Evolutionary conservation across 768 basidiomycete genomes (phyloP).

Genomic region (Cubamyces sp.): DNA sequence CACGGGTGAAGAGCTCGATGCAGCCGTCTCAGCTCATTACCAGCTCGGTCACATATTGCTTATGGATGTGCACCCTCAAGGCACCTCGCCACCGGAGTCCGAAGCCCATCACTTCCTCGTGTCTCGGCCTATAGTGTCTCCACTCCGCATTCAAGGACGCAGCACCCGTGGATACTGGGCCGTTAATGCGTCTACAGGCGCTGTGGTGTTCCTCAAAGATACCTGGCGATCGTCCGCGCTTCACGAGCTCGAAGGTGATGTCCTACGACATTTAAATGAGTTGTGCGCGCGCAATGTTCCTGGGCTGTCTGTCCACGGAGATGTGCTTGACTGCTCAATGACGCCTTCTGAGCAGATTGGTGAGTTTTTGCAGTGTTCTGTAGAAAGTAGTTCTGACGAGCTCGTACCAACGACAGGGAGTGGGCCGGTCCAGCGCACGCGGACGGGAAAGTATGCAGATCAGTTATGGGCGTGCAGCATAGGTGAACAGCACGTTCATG

Average conservation of each 20-base stretch:
- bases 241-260: conserved; percentile 1
- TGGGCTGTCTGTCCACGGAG: background rate
- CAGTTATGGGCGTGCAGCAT: background rate
- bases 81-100: background rate
- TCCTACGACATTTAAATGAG: background rate
- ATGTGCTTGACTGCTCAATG: background rate
- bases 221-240: background rate
- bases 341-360: too few relatives aligned
- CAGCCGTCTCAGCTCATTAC: conserved; percentile 13
- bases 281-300: conserved; percentile 11
- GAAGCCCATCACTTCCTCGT: background rate
- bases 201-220: conserved; percentile 15
- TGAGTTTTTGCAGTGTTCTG: background rate
- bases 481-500: background rate
- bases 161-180: conserved; percentile 21
- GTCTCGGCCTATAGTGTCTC: conserved; percentile 12
- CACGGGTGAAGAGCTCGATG: background rate
- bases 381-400: too few relatives aligned
- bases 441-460: background rate
- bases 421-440: background rate
- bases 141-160: conserved; percentile 1
- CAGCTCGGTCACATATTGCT: background rate
- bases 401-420: background rate
- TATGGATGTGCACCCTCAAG: background rate
- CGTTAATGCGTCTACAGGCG: background rate